phyloP scores from a whole-genome alignment of 352 stramenopile genomes.

The Phytophthora vignae region DNA sequence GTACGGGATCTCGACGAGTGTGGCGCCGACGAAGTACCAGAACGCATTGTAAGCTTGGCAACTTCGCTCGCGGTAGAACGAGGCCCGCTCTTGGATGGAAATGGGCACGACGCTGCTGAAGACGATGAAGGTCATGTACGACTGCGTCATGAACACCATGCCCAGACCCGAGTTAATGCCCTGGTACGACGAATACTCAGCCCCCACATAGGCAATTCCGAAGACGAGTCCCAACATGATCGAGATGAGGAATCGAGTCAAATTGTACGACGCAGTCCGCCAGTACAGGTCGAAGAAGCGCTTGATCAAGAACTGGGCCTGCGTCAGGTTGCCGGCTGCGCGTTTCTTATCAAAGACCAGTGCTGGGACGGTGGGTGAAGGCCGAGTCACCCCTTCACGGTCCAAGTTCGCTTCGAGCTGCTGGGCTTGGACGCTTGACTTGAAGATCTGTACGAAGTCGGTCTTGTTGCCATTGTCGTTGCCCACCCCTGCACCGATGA shows the following conservation, averaged over 20 bases:
- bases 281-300: constrained; percentile 75
- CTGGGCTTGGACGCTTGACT: constrained; percentile 12
- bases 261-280: constrained; percentile 80
- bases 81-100: constrained; percentile 11
- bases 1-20: constrained; percentile 16
- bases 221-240: constrained; percentile 23
- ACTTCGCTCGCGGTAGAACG: constrained; percentile 13
- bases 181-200: constrained; percentile 37
- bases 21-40: constrained; percentile 17
- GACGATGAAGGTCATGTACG: constrained; percentile 72
- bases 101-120: constrained; percentile 50
- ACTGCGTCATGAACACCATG: constrained; percentile 73
- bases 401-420: constrained; percentile 10
- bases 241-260: constrained; percentile 51
- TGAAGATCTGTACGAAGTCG: constrained; percentile 22
- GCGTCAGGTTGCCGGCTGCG: constrained; percentile 12
- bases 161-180: constrained; percentile 49
- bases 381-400: constrained; percentile 12
- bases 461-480: constrained; percentile 33
- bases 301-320: constrained; percentile 51
- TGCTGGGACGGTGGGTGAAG: neutral
- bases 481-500: constrained; percentile 49
- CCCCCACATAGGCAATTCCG: constrained; percentile 18
- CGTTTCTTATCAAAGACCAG: constrained; percentile 31
- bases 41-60: constrained; percentile 18